Percentiles rank a stretch among this genome's conserved stretches.
phyloP scores from a whole-genome alignment of 331 rosid species.

The Phaseolus coccineus region DNA sequence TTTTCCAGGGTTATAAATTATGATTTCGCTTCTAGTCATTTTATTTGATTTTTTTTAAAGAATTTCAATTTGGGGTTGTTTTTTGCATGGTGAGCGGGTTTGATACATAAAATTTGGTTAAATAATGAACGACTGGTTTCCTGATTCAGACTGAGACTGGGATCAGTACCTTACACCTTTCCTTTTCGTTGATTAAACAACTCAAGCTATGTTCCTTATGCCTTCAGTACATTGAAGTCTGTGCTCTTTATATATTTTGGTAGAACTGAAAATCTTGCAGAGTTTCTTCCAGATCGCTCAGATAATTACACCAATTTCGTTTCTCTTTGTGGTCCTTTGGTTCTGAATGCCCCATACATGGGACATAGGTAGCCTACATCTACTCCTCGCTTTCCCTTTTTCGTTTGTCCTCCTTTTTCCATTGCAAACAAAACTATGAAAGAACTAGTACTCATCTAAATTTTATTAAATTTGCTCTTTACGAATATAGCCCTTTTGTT shows the following conservation, averaged over 20 bases:
- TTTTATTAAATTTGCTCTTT: constrained; percentile 27
- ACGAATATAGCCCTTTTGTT: constrained; percentile 17
- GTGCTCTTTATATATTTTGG: constrained; percentile 49
- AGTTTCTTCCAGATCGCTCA: constrained; percentile 53
- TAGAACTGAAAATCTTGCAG: constrained; percentile 55
- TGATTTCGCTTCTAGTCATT: constrained; percentile 24
- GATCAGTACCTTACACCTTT: constrained; percentile 57
- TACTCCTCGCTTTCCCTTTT: background rate
- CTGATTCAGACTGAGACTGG: constrained; percentile 66
- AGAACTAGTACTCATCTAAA: constrained; percentile 17
- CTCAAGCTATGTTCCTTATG: constrained; percentile 89
- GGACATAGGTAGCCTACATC: constrained; percentile 1
- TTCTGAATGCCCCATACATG: constrained; percentile 50
- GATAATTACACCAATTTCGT: constrained; percentile 32
- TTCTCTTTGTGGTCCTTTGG: constrained; percentile 45
- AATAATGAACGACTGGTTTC: constrained; percentile 36
- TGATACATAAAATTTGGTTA: constrained; percentile 35
- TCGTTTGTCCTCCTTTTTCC: constrained; percentile 32
- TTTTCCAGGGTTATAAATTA: constrained; percentile 4
- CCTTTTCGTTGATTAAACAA: constrained; percentile 75
- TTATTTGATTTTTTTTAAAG: background rate
- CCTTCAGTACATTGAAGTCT: constrained; percentile 76
- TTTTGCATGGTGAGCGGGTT: constrained; percentile 60
- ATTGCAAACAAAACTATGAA: constrained; percentile 35
- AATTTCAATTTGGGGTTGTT: constrained; percentile 2